phyloP scores from a whole-genome alignment of 2,329 filamentous ascomycete genomes.

The Teratosphaeria gauchensis region DNA sequence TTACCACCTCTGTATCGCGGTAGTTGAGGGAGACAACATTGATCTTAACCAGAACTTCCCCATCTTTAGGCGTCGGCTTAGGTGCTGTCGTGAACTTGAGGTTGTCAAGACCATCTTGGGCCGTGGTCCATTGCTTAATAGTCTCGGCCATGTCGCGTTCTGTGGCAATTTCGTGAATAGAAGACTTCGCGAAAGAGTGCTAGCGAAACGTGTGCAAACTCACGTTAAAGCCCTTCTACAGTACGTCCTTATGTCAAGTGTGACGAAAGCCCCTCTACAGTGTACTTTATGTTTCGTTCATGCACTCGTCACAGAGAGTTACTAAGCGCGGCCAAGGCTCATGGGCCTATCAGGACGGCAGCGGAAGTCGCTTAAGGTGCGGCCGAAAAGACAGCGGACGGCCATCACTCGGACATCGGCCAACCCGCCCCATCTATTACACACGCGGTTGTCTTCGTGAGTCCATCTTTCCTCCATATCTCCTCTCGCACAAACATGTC shows the following conservation, averaged over 20 bases:
- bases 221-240: background rate
- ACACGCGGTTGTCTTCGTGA: no score
- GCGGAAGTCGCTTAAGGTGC: background rate
- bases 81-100: constrained; percentile 26
- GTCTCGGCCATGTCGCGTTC: background rate
- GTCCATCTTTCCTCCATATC: no score
- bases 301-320: background rate
- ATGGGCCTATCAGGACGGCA: background rate
- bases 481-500: no score
- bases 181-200: background rate
- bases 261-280: no score
- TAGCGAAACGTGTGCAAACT: background rate
- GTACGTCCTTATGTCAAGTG: no score
- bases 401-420: background rate
- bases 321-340: background rate
- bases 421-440: no score
- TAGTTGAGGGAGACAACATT: constrained; percentile 46
- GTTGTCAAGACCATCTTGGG: constrained; percentile 35
- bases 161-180: background rate
- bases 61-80: constrained; percentile 26
- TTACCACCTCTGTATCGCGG: constrained; percentile 48
- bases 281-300: background rate
- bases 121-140: constrained; percentile 33
- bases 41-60: constrained; percentile 43
- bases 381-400: background rate